Evolutionary conservation across 2,329 filamentous ascomycete genomes (phyloP), one percentile per base, ranked within the genome.

Genomic region (Trichoderma citrinoviride): DNA sequence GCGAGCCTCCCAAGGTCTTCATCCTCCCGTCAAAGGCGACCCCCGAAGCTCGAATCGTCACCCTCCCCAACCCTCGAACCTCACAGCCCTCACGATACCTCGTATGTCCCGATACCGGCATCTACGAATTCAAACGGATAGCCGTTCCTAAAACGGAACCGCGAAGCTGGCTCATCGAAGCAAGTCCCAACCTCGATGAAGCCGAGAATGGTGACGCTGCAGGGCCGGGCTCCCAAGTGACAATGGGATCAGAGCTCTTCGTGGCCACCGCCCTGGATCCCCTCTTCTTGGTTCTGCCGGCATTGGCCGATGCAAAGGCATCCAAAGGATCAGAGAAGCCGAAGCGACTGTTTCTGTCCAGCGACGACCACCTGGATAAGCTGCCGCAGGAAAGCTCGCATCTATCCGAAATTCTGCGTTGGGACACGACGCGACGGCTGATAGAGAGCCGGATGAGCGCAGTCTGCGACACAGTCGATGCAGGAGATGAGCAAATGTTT

Each of bases 401-500:
- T 68, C 77, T 92, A 41, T 80, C 80, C 14, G 79, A 84, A 52
- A 78, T 92, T 1, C 69, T 91, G 54, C 75, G 78, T 49, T 81
- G 79, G 73, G 75, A 72, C 61, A 78, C 78, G 65, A 79, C 81
- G 71, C 82, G 80, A 66, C 75, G 69, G 2, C 77, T 82, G 37
- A 74, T 96, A 0, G 87, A 91, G 71, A 77, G 81, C 12, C 84
- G 92, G 41, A 88, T 96, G 79, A 82, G 81, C 1, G 82, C 80
- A 1, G 82, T 95, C 5, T 96, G 93, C 77, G 93, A 97, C 71
- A 89, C 84, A 0, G 90, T 96, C 12, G 90, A 95, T 40, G 91
- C 90, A 0, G 91, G 90, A 15, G 91, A 91, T 66, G 93, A 97
- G 75, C 86, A 79, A 62, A 92, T 97, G 91, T 97, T 90, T 76